These are phyloP conservation scores for Epichloe sylvatica DNA, from an alignment of 2,329 filamentous ascomycete genomes.

Conservation along the genomic window DNA sequence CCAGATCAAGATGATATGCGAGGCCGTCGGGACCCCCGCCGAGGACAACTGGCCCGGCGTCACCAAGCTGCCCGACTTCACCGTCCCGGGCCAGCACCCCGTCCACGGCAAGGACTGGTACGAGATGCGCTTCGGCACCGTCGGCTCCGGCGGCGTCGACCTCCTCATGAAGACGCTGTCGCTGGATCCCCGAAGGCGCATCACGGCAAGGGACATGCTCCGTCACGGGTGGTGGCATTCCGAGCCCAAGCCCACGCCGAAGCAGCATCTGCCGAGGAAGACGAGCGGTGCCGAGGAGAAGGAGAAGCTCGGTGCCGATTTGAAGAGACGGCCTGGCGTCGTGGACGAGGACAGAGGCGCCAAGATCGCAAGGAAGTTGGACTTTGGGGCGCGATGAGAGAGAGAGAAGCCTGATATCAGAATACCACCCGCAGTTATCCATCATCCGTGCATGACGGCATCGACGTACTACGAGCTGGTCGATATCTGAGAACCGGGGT, in stretches of 20 bases:
- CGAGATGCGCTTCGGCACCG: slow-evolving; percentile 60
- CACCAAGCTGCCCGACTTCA: slow-evolving; percentile 62
- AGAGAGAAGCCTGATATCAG: neutral
- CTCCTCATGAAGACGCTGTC: slow-evolving; percentile 72
- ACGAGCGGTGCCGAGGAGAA: slow-evolving; percentile 47
- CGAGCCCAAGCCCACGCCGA: slow-evolving; percentile 69
- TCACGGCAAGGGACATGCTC: slow-evolving; percentile 64
- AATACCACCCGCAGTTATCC: too few relatives aligned
- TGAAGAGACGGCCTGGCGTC: slow-evolving; percentile 58
- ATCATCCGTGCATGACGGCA: too few relatives aligned
- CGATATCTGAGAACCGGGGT: too few relatives aligned
- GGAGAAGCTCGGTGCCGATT: slow-evolving; percentile 66
- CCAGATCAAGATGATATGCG: slow-evolving; percentile 72
- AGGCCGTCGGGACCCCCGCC: slow-evolving; percentile 75
- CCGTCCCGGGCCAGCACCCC: slow-evolving; percentile 50
- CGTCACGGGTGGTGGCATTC: slow-evolving; percentile 75
- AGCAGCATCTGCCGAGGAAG: slow-evolving; percentile 69
- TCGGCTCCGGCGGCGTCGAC: slow-evolving; percentile 74
- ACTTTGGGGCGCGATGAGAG: slow-evolving; percentile 45
- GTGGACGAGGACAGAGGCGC: slow-evolving; percentile 54
- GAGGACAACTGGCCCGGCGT: slow-evolving; percentile 96
- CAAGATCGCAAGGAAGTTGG: slow-evolving; percentile 70
- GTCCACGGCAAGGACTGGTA: slow-evolving; percentile 59
- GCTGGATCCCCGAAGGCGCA: slow-evolving; percentile 74
- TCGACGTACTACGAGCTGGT: too few relatives aligned